phyloP scores from a whole-genome alignment of 108 stramenopile species.

The Licmophora abbreviata region DNA sequence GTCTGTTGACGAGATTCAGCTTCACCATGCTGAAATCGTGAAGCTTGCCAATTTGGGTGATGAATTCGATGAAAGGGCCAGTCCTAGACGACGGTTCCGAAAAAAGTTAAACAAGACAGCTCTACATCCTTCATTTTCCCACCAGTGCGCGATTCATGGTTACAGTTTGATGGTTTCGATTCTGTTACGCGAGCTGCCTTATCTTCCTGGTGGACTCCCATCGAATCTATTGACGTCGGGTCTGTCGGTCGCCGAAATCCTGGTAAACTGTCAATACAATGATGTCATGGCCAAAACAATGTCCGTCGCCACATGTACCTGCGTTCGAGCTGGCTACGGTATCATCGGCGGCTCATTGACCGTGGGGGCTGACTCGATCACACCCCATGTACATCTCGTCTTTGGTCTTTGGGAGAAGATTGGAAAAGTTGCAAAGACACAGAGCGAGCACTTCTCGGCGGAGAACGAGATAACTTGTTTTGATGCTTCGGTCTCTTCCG shows the following conservation, averaged over 20 bases:
- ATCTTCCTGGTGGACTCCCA: conserved; percentile 59
- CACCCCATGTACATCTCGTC: conserved; percentile 39
- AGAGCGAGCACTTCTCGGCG: conserved; percentile 33
- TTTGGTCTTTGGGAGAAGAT: conserved; percentile 65
- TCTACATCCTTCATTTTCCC: conserved; percentile 17
- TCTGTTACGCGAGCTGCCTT: conserved; percentile 56
- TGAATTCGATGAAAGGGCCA: conserved; percentile 7
- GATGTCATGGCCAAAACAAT: conserved; percentile 39
- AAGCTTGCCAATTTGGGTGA: conserved; percentile 1
- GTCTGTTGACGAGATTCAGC: conserved; percentile 28
- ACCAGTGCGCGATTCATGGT: conserved; percentile 72
- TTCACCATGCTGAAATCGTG: conserved; percentile 38
- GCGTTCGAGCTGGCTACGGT: conserved; percentile 65
- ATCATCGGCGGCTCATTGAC: conserved; percentile 63
- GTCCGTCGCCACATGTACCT: conserved; percentile 58
- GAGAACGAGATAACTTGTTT: conserved; percentile 66
- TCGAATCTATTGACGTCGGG: conserved; percentile 34
- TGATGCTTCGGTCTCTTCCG: conserved; percentile 57
- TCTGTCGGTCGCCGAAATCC: conserved; percentile 51
- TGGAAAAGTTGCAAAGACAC: conserved; percentile 19
- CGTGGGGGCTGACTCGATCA: conserved; percentile 49
- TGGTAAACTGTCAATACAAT: conserved; percentile 50
- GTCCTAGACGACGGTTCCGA: conserved; percentile 12
- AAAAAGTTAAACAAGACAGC: conserved; percentile 5
- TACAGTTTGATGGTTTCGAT: conserved; percentile 58